A percentile compares a stretch with the other conserved stretches of the same genome.
These are phyloP conservation scores for Spraguea lophii DNA, from an alignment of 371 early-diverging fungal species.

Conservation along the genomic window DNA sequence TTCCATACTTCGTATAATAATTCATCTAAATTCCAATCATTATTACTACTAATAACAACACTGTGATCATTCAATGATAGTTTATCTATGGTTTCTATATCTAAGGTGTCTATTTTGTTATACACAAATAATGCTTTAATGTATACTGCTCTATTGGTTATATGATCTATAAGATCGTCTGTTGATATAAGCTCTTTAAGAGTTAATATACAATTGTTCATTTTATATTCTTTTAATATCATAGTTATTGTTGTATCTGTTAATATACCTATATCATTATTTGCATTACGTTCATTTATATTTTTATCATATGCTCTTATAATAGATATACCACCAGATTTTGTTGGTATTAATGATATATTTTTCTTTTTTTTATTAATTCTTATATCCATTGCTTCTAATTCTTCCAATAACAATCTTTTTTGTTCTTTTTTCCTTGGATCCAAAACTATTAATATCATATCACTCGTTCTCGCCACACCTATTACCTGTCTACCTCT, in stretches of 20 bases:
- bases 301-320: too few relatives aligned
- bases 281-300: slow-evolving; percentile 63
- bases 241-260: slow-evolving; percentile 62
- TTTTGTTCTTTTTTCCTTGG: slow-evolving; percentile 74
- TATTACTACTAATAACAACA: slow-evolving; percentile 79
- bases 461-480: slow-evolving; percentile 85
- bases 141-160: slow-evolving; percentile 78
- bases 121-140: slow-evolving; percentile 76
- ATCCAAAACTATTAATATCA: slow-evolving; percentile 90
- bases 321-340: slow-evolving; percentile 69
- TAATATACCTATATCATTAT: slow-evolving; percentile 55
- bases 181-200: slow-evolving; percentile 61
- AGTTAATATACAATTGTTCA: slow-evolving; percentile 85
- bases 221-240: slow-evolving; percentile 82
- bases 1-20: slow-evolving; percentile 55
- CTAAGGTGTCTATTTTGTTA: slow-evolving; percentile 93
- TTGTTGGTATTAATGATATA: slow-evolving; percentile 67
- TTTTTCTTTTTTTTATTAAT: slow-evolving; percentile 72
- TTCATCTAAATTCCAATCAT: slow-evolving; percentile 97
- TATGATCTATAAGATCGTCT: slow-evolving; percentile 92
- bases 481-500: slow-evolving; percentile 81
- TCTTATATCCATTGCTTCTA: slow-evolving; percentile 88
- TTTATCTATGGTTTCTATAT: slow-evolving; percentile 58
- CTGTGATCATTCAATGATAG: slow-evolving; percentile 69
- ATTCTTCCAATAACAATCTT: slow-evolving; percentile 69